Conservation (phyloP, 495 filamentous ascomycete species). For the Collariella sp. region DNA sequence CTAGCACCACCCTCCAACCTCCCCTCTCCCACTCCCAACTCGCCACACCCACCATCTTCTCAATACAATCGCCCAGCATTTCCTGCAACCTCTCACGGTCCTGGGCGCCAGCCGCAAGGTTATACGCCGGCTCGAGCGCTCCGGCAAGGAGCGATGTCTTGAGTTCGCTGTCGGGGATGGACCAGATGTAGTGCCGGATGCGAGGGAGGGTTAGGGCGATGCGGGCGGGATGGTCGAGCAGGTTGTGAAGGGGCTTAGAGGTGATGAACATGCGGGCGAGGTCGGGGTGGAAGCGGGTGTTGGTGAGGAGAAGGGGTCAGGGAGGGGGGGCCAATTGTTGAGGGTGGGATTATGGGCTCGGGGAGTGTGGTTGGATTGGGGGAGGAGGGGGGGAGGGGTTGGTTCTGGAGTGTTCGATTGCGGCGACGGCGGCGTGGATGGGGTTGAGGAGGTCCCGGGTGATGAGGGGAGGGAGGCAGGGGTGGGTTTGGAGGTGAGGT, state of each 20-base stretch:
- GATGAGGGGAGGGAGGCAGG: not conserved
- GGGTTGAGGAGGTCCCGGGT: conserved; percentile 19
- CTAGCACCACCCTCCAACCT: no score
- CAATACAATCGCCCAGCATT: not conserved
- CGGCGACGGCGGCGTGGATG: not conserved
- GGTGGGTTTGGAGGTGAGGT: not conserved
- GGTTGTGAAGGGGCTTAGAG: conserved; percentile 1
- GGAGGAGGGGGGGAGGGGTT: not conserved
- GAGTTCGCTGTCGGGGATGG: conserved; percentile 22
- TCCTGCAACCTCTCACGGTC: not conserved
- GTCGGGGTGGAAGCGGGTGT: not conserved
- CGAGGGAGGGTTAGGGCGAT: conserved; percentile 44
- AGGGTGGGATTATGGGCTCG: no score
- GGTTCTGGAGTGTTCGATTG: not conserved
- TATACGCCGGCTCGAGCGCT: not conserved
- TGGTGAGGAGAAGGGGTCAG: no score
- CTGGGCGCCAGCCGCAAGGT: no score
- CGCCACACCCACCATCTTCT: no score
- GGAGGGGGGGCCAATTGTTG: not conserved
- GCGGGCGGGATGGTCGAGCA: not conserved
- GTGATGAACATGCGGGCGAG: not conserved
- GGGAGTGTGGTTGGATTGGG: not conserved
- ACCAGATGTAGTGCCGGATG: conserved; percentile 57
- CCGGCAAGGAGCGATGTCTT: not conserved
- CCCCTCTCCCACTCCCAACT: no score